These are phyloP conservation scores for Medicago lupulina DNA, from an alignment of 306 rosid species.

Conservation along the genomic window DNA sequence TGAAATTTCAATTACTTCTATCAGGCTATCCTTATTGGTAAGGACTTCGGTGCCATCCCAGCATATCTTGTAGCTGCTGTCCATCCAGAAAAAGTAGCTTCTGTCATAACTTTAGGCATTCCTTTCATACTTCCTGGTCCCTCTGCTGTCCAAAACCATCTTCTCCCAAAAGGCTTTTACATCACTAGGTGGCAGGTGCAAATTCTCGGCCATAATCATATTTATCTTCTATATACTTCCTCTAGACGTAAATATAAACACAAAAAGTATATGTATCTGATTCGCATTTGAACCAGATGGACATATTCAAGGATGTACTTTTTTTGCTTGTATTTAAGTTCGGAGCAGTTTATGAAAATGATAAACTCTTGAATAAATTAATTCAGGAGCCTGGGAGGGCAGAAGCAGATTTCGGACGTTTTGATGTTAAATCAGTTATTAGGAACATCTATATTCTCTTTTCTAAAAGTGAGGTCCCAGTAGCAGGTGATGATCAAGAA, in stretches of 20 bases:
- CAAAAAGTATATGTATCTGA: neutral
- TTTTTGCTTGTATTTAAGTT: neutral
- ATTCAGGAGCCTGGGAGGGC: constrained; percentile 60
- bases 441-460: constrained; percentile 66
- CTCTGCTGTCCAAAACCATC: constrained; percentile 44
- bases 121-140: constrained; percentile 62
- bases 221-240: neutral
- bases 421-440: constrained; percentile 56
- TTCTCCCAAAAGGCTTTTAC: constrained; percentile 65
- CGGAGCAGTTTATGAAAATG: neutral
- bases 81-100: constrained; percentile 56
- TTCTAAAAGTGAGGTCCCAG: constrained; percentile 61
- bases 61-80: constrained; percentile 52
- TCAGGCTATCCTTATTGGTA: constrained; percentile 63
- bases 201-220: neutral
- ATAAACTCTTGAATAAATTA: neutral
- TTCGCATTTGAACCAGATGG: neutral
- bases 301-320: neutral
- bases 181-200: constrained; percentile 61
- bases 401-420: constrained; percentile 65
- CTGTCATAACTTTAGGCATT: constrained; percentile 58
- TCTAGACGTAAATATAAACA: neutral
- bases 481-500: constrained; percentile 57
- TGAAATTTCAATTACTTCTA: constrained; percentile 4
- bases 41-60: constrained; percentile 60